A percentile compares a stretch with the other conserved stretches of the same genome.
Conservation (phyloP, 2,329 filamentous ascomycete species). For the Colletotrichum spinosum region DNA sequence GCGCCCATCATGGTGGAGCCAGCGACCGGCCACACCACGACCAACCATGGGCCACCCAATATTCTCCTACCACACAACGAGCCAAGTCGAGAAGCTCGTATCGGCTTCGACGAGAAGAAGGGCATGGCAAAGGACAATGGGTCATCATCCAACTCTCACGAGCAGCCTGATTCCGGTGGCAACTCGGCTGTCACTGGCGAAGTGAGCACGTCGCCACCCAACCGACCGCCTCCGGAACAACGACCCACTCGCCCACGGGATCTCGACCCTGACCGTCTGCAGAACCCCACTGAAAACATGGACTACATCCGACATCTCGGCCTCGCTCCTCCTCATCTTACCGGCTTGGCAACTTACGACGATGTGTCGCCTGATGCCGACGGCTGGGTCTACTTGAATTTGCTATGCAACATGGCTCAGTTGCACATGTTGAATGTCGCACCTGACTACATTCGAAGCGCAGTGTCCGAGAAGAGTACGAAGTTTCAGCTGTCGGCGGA, state of each 20-base stretch:
- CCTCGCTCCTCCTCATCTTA: slow-evolving; percentile 68
- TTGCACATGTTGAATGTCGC: slow-evolving; percentile 88
- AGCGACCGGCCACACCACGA: slow-evolving; percentile 41
- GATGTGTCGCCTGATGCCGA: slow-evolving; percentile 72
- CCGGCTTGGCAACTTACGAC: slow-evolving; percentile 20
- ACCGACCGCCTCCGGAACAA: slow-evolving; percentile 69
- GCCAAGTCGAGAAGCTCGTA: slow-evolving; percentile 60
- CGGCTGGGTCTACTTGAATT: slow-evolving; percentile 86
- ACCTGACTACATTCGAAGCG: slow-evolving; percentile 78
- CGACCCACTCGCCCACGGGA: slow-evolving; percentile 82
- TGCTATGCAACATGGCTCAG: slow-evolving; percentile 85
- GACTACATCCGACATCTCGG: slow-evolving; percentile 82
- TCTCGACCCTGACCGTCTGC: slow-evolving; percentile 81
- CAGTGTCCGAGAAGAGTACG: slow-evolving; percentile 76
- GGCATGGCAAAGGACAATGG: slow-evolving; percentile 55
- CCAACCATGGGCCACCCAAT: slow-evolving; percentile 51
- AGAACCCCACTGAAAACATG: slow-evolving; percentile 82
- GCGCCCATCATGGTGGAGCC: slow-evolving; percentile 44
- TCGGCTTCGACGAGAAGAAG: slow-evolving; percentile 54
- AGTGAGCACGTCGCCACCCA: slow-evolving; percentile 55
- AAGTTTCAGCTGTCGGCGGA: slow-evolving; percentile 84
- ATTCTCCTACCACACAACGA: slow-evolving; percentile 42
- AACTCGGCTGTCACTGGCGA: slow-evolving; percentile 47
- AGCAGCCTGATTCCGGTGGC: slow-evolving; percentile 57
- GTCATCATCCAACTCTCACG: slow-evolving; percentile 61